phyloP scores from a whole-genome alignment of 306 rosid genomes.

The Chamaecrista fasciculata region DNA sequence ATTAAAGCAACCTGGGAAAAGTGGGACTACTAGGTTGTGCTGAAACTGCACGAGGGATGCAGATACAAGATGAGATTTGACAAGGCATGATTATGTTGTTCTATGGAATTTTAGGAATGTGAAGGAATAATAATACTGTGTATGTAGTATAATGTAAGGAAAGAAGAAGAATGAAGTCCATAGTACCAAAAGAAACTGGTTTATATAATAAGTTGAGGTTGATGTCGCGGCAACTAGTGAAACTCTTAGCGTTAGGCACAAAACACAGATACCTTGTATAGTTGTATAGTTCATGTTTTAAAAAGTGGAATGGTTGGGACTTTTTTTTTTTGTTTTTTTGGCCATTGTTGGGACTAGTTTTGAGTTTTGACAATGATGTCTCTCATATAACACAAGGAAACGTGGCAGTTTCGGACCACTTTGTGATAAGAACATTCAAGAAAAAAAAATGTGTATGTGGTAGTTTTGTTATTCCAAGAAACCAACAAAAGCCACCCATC shows the following conservation, averaged over 20 bases:
- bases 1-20: slow-evolving; percentile 35
- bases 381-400: too few species aligned
- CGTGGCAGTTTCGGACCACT: not conserved
- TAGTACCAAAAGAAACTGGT: too few species aligned
- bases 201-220: too few species aligned
- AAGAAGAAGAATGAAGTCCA: too few species aligned
- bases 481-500: not conserved
- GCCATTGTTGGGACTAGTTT: too few species aligned
- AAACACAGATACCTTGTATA: not conserved
- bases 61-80: slow-evolving; percentile 28
- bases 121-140: not conserved
- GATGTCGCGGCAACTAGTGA: not conserved
- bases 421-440: not conserved
- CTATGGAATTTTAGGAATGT: not conserved
- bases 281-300: not conserved
- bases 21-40: slow-evolving; percentile 28
- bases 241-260: too few species aligned
- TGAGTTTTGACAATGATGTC: too few species aligned
- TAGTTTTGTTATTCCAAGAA: not conserved
- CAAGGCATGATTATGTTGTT: slow-evolving; percentile 22
- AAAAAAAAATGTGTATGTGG: not conserved
- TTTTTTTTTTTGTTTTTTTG: too few species aligned
- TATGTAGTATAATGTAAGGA: too few species aligned
- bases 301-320: too few species aligned
- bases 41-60: slow-evolving; percentile 32